phyloP scores from a whole-genome alignment of 805 yeast species.

The Yamadazyma takamatsuzukensis region DNA sequence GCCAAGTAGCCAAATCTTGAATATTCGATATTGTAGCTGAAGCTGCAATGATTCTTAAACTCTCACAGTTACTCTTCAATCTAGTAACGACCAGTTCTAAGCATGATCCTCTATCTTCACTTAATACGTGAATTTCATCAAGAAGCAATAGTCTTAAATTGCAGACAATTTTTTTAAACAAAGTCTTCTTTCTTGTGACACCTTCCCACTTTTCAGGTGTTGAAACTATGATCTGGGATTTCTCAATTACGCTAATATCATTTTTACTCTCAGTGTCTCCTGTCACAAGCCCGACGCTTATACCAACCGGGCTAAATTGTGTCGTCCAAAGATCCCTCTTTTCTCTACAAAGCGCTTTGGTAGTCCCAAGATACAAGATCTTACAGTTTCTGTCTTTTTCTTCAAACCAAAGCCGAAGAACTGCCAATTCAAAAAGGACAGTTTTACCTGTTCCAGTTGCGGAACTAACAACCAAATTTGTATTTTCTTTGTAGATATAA shows the following conservation, averaged over 20 bases:
- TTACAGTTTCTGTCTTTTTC: not conserved
- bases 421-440: conserved; percentile 51
- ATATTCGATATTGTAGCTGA: not conserved
- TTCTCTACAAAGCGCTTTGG: not conserved
- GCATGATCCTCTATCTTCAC: conserved; percentile 24
- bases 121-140: conserved; percentile 26
- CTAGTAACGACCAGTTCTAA: conserved; percentile 20
- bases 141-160: conserved; percentile 17
- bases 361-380: not conserved
- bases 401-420: conserved; percentile 31
- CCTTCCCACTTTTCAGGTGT: conserved; percentile 66
- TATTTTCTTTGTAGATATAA: conserved; percentile 26
- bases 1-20: not conserved
- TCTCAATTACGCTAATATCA: conserved; percentile 35
- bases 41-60: not conserved
- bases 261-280: not conserved
- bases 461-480: conserved; percentile 47
- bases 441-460: conserved; percentile 65
- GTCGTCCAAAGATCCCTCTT: not conserved
- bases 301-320: not conserved
- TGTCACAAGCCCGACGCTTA: not conserved
- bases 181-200: conserved; percentile 49
- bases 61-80: conserved; percentile 9
- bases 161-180: conserved; percentile 10
- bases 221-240: conserved; percentile 40